These are phyloP conservation scores for Vickermania ingenoplastis DNA, from an alignment of 208 protist genomes.

Conservation along the genomic window DNA sequence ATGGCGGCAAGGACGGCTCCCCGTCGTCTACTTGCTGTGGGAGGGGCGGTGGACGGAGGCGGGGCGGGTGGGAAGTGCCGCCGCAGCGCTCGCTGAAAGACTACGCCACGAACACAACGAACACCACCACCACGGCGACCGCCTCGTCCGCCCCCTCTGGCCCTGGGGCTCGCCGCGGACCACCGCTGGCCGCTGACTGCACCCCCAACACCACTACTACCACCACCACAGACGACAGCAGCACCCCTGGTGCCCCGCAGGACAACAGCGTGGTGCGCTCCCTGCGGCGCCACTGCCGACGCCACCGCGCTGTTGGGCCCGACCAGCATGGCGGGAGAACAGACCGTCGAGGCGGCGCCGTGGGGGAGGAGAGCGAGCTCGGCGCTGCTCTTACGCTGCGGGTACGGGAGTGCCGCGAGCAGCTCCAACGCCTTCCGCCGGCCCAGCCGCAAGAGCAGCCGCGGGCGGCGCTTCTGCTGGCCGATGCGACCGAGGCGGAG, in stretches of 20 bases:
- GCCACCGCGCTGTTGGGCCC: no score
- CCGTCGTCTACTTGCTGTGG: background rate
- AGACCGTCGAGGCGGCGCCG: background rate
- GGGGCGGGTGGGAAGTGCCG: background rate
- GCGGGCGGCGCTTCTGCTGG: no score
- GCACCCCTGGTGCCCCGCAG: no score
- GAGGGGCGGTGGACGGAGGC: background rate
- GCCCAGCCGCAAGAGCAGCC: no score
- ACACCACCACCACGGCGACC: background rate
- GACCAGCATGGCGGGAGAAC: background rate
- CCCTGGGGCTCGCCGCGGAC: no score
- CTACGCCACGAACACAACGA: background rate
- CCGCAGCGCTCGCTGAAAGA: background rate
- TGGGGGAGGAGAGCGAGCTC: background rate
- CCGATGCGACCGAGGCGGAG: background rate
- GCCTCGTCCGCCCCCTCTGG: background rate
- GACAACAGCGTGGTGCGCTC: background rate
- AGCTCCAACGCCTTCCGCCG: no score
- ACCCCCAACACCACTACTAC: background rate
- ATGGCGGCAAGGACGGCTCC: no score
- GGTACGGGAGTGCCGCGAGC: background rate
- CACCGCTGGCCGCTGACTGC: background rate
- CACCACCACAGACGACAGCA: no score
- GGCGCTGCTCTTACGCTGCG: background rate
- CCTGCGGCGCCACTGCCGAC: background rate